Evolutionary conservation across 1,284 basidiomycete genomes (phyloP).

Genomic region (Athelia sp.): DNA sequence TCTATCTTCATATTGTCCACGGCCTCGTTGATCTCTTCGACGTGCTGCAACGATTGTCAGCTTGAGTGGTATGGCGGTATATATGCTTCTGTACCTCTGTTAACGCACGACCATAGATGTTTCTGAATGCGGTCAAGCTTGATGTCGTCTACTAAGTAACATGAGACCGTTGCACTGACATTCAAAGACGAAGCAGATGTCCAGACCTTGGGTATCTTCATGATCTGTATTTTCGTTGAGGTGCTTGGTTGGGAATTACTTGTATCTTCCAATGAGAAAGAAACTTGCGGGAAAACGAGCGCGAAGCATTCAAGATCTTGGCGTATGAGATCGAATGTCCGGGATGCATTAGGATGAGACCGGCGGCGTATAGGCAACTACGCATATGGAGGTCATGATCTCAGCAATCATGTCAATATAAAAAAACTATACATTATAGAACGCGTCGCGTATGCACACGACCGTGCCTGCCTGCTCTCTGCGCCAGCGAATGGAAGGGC

Average conservation of each 20-base stretch:
- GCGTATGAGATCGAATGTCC: conserved; percentile 62
- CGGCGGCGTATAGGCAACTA: conserved; percentile 78
- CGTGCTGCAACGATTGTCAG: conserved; percentile 35
- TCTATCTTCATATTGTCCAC: conserved; percentile 52
- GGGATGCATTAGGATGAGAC: conserved; percentile 53
- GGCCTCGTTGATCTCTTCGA: conserved; percentile 56
- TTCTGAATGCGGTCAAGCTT: conserved; percentile 56
- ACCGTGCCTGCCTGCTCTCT: conserved; percentile 71
- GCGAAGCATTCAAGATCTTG: conserved; percentile 70
- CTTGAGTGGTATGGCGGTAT: conserved; percentile 5
- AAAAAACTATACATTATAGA: conserved; percentile 63
- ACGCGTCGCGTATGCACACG: conserved; percentile 79
- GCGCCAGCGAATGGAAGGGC: conserved; percentile 68
- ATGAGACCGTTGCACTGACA: conserved; percentile 1
- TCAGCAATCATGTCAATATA: background rate
- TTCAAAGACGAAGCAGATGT: background rate
- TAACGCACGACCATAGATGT: conserved; percentile 63
- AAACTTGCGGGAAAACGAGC: conserved; percentile 64
- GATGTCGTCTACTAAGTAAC: conserved; percentile 52
- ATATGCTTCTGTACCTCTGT: conserved; percentile 44
- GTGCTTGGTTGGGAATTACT: conserved; percentile 28
- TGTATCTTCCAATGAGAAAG: conserved; percentile 65
- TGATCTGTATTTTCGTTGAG: conserved; percentile 34
- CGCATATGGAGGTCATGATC: too few relatives aligned
- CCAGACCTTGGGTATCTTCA: conserved; percentile 63